phyloP scores from a whole-genome alignment of 2,329 filamentous ascomycete genomes.

The Alternaria sp. region DNA sequence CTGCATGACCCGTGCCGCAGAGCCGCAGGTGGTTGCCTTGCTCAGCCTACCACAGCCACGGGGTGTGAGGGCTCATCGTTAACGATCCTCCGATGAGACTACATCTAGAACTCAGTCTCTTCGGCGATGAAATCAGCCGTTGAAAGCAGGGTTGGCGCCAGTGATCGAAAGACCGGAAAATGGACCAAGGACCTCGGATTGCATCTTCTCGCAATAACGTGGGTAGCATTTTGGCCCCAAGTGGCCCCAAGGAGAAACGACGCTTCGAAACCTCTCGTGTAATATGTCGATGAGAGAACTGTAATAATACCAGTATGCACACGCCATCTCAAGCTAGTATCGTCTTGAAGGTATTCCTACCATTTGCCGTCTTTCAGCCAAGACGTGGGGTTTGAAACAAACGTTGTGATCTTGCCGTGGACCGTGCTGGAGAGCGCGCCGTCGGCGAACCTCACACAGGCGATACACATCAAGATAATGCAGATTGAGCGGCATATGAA shows the following conservation, averaged over 20 bases:
- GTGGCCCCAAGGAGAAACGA: neutral
- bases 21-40: neutral
- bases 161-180: neutral
- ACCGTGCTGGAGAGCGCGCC: neutral
- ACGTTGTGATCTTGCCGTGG: neutral
- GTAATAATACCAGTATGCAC: neutral
- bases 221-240: neutral
- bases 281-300: neutral
- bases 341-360: neutral
- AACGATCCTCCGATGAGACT: neutral
- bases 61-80: neutral
- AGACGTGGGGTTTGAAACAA: slow-evolving; percentile 1
- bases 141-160: neutral
- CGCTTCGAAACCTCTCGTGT: neutral
- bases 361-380: neutral
- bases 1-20: slow-evolving; percentile 1
- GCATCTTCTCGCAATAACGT: neutral
- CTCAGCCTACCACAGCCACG: neutral
- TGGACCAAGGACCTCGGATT: neutral
- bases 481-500: neutral
- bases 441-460: neutral
- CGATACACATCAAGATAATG: neutral
- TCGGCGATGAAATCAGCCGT: too few species aligned
- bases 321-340: neutral
- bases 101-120: neutral